These are phyloP conservation scores for Decorospora gaudefroyi DNA, from an alignment of 2,329 filamentous ascomycete genomes.

Conservation along the genomic window DNA sequence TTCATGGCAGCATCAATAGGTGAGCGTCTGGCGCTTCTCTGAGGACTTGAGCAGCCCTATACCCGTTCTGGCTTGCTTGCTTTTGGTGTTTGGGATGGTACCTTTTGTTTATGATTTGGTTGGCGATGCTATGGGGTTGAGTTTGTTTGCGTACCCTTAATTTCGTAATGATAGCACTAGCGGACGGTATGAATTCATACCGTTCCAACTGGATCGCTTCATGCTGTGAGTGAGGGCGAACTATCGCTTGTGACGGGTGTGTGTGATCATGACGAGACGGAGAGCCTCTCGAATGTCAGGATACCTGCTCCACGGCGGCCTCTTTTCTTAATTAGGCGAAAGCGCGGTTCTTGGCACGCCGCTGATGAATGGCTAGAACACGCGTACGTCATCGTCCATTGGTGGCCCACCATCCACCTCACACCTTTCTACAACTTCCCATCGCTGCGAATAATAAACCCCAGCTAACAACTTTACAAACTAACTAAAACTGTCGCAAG, in stretches of 20 bases:
- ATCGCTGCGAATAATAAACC: constrained; percentile 4
- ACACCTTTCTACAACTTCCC: constrained; percentile 14
- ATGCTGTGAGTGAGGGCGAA: background rate
- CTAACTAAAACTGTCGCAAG: background rate
- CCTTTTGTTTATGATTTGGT: constrained; percentile 14
- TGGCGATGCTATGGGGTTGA: constrained; percentile 2
- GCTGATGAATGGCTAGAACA: constrained; percentile 11
- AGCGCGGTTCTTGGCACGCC: constrained; percentile 12
- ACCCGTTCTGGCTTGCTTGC: constrained; percentile 38
- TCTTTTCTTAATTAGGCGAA: background rate
- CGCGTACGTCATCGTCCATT: constrained; percentile 24
- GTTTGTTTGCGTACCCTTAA: constrained; percentile 9
- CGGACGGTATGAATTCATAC: constrained; percentile 44
- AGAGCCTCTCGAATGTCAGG: background rate
- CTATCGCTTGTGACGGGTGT: background rate
- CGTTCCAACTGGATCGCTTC: constrained; percentile 19
- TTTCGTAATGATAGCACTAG: constrained; percentile 21
- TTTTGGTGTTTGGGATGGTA: constrained; percentile 16
- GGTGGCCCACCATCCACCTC: constrained; percentile 1
- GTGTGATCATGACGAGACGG: background rate
- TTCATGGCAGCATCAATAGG: constrained; percentile 49
- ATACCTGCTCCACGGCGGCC: background rate
- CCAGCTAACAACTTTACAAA: constrained; percentile 1
- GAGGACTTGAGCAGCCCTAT: constrained; percentile 51
- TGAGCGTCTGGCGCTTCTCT: constrained; percentile 49